Evolutionary conservation across 2,329 filamentous ascomycete genomes (phyloP), one percentile per base, ranked within the genome.

Genomic region (Balansia obtecta): DNA sequence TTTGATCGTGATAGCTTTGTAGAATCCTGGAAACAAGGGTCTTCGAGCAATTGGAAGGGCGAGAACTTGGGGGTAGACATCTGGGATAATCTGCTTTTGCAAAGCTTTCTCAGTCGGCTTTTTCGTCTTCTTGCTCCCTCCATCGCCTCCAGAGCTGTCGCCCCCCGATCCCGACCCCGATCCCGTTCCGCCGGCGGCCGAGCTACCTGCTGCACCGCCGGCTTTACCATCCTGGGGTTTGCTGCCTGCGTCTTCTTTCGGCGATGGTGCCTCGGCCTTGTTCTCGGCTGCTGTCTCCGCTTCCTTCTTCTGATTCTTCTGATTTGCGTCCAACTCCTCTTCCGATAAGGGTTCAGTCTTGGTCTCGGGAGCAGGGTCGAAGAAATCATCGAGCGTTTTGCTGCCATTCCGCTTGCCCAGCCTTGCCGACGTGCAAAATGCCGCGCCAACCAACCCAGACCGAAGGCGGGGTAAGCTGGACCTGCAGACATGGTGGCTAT

Each of bases 41-140:
- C 93, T 79, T 66, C 94, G 89, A 30, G 88, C 86, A 60, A 98
- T 96, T 8, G 93, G 93, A 50, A 98, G 95, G 2, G 91, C 91
- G 77, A 98, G 88, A 50, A 98, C 90, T 65, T 97, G 93, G 3
- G 93, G 93, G 65, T 98, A 98, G 42, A 96, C 83, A 54, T 98
- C 93, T 13, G 93, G 93, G 13, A 97, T 85, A 2, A 85, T 80
- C 1, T 89, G 86, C 69, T 97, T 97, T 60, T 88, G 82, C 39
- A 97, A 74, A 22, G 86, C 83, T 61, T 81, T 82, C 53, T 93
- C 87, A n/a, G 66, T 61, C 34, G 82, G 76, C 63, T 86, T 90
- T 57, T 81, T 78, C 50, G 88, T 83, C 61, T 82, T 86, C 67
- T 80, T 85, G 40, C 47, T 32, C 46, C 85, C 80, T 22, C 83